Evolutionary conservation across 176 grass and related monocot genomes (phyloP).

Genomic region (Aegilops speltoides): DNA sequence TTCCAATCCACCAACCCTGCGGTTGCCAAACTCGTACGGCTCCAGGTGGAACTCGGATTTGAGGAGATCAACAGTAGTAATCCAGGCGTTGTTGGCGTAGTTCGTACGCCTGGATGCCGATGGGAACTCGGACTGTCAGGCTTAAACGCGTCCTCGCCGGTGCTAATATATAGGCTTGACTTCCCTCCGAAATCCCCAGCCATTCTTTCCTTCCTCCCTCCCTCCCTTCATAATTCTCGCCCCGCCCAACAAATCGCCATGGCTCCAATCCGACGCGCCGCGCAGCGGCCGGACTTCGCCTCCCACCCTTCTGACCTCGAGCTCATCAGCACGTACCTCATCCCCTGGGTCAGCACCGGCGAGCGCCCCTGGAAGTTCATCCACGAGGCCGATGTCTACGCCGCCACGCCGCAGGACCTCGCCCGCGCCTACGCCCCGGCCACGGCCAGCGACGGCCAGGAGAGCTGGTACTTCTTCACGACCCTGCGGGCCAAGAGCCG

Average conservation of each 20-base stretch:
- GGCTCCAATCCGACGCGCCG: not conserved
- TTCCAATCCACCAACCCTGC: not conserved
- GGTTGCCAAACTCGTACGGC: not conserved
- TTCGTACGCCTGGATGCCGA: conserved; percentile 16
- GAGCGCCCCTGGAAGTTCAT: conserved; percentile 16
- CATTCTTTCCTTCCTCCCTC: not conserved
- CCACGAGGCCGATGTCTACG: conserved; percentile 52
- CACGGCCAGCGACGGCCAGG: conserved; percentile 23
- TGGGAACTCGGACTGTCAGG: not conserved
- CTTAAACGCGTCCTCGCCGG: conserved; percentile 1
- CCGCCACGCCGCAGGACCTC: conserved; percentile 33
- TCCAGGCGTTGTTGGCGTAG: conserved; percentile 2
- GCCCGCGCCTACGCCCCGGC: conserved; percentile 25
- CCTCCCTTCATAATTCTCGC: not conserved
- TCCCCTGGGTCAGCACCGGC: conserved; percentile 19
- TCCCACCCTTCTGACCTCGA: conserved; percentile 42
- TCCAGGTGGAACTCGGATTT: not conserved
- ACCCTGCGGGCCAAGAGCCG: conserved; percentile 23
- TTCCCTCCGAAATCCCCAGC: not conserved
- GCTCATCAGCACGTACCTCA: conserved; percentile 37
- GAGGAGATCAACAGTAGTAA: not conserved
- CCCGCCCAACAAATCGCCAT: conserved; percentile 23
- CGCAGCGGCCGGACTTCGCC: not conserved
- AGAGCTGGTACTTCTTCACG: conserved; percentile 50
- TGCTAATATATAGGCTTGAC: not conserved